Evolutionary conservation across 306 rosid species (phyloP), one percentile per base, ranked within the genome.

Genomic region (Heteromeles arbutifolia): DNA sequence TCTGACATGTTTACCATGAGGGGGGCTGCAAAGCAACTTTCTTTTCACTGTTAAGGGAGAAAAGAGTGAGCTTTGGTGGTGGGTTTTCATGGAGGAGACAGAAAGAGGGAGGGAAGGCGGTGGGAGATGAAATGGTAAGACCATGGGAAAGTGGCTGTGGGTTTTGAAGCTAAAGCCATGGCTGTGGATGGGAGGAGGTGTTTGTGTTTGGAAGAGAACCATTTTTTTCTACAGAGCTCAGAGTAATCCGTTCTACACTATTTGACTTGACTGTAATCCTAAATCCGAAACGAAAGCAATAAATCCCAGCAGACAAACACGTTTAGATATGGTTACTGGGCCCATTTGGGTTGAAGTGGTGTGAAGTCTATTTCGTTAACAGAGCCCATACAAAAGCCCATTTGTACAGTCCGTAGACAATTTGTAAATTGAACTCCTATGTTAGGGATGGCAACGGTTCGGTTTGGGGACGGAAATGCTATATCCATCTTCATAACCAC

Each of bases 21-120:
- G 92, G 14, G 98, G 93, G 68, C 77, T 74, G 73, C 93, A 92
- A 14, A 90, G 87, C 34, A 89, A 28, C 80, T 82, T 87, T 80
- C 89, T 86, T 65, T 92, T 84, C 4, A 75, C 57, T 6, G 90
- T 52, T 37, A 90, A 84, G 88, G 83, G 86, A 69, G 84, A 80
- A 43, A 88, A 80, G 78, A 92, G 85, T 37, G 93, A 79, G 67
- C 78, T 84, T 68, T 74, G 85, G 25, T 82, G 82, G 44, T 82
- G 88, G 76, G 85, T 73, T 82, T 76, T 65, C 25, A 77, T 50
- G 52, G 86, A 70, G 31, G 81, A 68, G 74, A 25, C 54, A 58
- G 91, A 67, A 41, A 82, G 57, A 58, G 81, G 78, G 73, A 77
- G 24, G 78, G 14, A 76, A 24, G 83, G 72, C 11, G 85, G 80